A percentile compares a stretch with the other conserved stretches of the same genome.
Conservation (phyloP, 176 grass and related monocot species). For the Juncus effusus region DNA sequence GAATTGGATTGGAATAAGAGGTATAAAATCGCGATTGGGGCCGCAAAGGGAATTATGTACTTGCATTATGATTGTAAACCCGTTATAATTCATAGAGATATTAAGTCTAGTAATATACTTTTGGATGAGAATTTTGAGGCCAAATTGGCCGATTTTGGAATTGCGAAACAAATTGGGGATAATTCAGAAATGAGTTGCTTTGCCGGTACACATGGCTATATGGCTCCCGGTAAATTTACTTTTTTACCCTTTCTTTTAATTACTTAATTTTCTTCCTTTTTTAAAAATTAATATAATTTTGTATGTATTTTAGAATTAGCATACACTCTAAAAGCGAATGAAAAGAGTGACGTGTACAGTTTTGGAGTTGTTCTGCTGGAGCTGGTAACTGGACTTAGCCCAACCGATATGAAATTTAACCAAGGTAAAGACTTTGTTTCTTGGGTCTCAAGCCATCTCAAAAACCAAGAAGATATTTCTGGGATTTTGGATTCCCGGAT, state of each 20-base stretch:
- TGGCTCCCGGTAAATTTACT: slow-evolving; percentile 62
- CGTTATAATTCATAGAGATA: slow-evolving; percentile 67
- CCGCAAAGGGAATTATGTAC: slow-evolving; percentile 78
- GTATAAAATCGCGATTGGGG: slow-evolving; percentile 56
- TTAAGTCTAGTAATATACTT: slow-evolving; percentile 74
- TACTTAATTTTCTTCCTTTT: neutral
- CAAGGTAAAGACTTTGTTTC: slow-evolving; percentile 38
- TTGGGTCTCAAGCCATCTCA: slow-evolving; percentile 39
- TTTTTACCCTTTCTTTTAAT: slow-evolving; percentile 3
- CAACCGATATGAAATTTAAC: slow-evolving; percentile 35
- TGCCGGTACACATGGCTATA: slow-evolving; percentile 67
- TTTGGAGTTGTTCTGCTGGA: slow-evolving; percentile 59
- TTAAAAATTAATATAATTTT: slow-evolving; percentile 2
- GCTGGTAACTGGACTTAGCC: slow-evolving; percentile 53
- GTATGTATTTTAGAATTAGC: slow-evolving; percentile 42
- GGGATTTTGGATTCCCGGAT: slow-evolving; percentile 44
- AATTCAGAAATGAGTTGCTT: slow-evolving; percentile 51
- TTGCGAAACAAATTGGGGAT: slow-evolving; percentile 53
- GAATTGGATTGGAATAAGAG: slow-evolving; percentile 63
- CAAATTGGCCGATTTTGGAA: slow-evolving; percentile 75
- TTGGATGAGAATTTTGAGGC: slow-evolving; percentile 58
- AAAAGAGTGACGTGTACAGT: slow-evolving; percentile 57
- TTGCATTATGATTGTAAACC: slow-evolving; percentile 76
- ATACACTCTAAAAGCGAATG: slow-evolving; percentile 47
- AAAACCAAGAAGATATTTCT: slow-evolving; percentile 26